These are phyloP conservation scores for Alternaria gaisen DNA, from an alignment of 2,329 filamentous ascomycete genomes.

Conservation along the genomic window DNA sequence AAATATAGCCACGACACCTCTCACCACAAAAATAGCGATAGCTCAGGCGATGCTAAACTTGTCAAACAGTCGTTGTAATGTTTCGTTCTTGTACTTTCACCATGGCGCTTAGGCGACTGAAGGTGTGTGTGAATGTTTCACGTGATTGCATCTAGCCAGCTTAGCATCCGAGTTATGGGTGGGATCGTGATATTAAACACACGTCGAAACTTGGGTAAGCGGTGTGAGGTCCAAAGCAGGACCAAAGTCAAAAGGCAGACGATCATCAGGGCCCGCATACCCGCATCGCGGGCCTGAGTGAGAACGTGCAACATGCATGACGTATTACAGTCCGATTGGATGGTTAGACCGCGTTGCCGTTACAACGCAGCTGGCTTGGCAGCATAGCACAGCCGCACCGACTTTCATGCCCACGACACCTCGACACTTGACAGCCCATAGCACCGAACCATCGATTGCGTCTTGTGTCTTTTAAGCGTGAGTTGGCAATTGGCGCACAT, in stretches of 20 bases:
- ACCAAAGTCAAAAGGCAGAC: slow-evolving; percentile 8
- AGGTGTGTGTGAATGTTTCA: background rate
- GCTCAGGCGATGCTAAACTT: background rate
- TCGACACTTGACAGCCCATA: slow-evolving; percentile 13
- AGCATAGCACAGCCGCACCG: slow-evolving; percentile 13
- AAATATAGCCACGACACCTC: background rate
- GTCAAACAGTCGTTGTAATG: background rate
- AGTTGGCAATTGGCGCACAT: background rate
- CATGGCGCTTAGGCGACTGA: background rate
- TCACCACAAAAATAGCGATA: background rate
- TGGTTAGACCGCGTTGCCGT: slow-evolving; percentile 12
- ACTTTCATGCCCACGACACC: slow-evolving; percentile 17
- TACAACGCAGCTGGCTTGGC: slow-evolving; percentile 15
- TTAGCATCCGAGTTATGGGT: background rate
- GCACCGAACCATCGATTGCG: background rate
- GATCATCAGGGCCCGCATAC: slow-evolving; percentile 15
- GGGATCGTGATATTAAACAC: background rate
- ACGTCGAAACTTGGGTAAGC: background rate
- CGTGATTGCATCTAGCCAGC: background rate
- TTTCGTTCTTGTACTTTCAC: too few relatives aligned
- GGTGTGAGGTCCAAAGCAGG: background rate
- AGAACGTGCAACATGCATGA: slow-evolving; percentile 5
- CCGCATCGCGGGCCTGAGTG: background rate
- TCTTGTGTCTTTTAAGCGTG: background rate
- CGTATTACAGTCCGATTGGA: slow-evolving; percentile 7